Percentiles rank a stretch among this genome's conserved stretches.
These are phyloP conservation scores for Wilcoxina mikolae DNA, from an alignment of 495 filamentous ascomycete species.

Conservation along the genomic window DNA sequence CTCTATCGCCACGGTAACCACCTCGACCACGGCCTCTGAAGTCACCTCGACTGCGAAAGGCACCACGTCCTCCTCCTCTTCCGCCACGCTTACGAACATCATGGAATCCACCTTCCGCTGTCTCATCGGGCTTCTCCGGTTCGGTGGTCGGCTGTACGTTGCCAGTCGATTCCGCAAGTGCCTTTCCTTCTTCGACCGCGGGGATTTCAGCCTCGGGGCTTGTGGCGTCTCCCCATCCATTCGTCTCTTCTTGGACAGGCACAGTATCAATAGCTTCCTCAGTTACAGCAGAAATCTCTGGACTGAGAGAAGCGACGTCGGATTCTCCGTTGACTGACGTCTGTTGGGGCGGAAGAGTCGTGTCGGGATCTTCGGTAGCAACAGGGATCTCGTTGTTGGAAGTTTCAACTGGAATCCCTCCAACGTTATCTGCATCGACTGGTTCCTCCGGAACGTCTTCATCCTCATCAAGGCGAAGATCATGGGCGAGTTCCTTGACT, in stretches of 20 bases:
- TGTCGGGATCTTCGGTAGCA: background rate
- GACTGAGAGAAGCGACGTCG: too few relatives aligned
- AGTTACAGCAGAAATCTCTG: too few relatives aligned
- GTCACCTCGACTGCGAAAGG: constrained; percentile 5
- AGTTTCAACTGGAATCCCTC: too few relatives aligned
- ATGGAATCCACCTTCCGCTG: constrained; percentile 19
- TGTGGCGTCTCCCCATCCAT: background rate
- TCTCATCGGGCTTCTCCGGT: constrained; percentile 5
- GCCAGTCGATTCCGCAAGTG: constrained; percentile 4
- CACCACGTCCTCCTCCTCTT: constrained; percentile 19
- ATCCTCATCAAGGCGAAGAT: constrained; percentile 11
- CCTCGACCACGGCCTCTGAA: constrained; percentile 6
- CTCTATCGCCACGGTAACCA: constrained; percentile 7
- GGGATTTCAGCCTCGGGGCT: background rate
- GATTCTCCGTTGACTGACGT: constrained; percentile 11
- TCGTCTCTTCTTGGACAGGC: background rate
- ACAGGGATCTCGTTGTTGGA: constrained; percentile 1
- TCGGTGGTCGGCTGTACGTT: background rate
- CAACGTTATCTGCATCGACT: background rate
- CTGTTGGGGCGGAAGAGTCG: background rate
- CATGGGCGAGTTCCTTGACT: constrained; percentile 25
- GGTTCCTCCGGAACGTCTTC: background rate
- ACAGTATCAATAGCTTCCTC: background rate
- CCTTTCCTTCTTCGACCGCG: constrained; percentile 12
- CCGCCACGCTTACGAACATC: constrained; percentile 18